These are phyloP conservation scores for Linum lewisii DNA, from an alignment of 345 rosid species.

Conservation along the genomic window DNA sequence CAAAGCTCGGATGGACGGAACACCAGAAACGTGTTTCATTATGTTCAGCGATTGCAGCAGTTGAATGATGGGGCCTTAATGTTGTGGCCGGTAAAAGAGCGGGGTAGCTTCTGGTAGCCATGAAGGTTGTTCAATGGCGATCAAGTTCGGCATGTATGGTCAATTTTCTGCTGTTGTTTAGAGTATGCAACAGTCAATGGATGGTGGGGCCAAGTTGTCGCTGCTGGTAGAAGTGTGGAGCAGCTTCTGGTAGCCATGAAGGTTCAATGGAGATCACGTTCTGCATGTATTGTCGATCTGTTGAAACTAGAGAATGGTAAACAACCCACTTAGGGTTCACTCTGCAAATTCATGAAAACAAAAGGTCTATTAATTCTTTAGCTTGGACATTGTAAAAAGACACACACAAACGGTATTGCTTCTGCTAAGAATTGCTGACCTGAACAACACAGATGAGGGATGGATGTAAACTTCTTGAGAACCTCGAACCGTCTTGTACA, in stretches of 20 bases:
- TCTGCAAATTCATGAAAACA: constrained; percentile 28
- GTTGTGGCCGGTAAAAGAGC: constrained; percentile 54
- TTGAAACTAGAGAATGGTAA: constrained; percentile 73
- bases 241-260: constrained; percentile 70
- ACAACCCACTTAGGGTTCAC: constrained; percentile 90
- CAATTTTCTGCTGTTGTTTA: constrained; percentile 26
- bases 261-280: constrained; percentile 70
- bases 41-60: neutral
- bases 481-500: constrained; percentile 80
- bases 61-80: constrained; percentile 6
- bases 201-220: constrained; percentile 16
- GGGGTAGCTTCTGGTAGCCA: constrained; percentile 83
- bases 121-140: constrained; percentile 63
- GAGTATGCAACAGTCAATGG: neutral
- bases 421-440: constrained; percentile 33
- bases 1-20: too few species aligned
- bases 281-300: constrained; percentile 84
- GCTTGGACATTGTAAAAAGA: neutral
- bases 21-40: too few species aligned
- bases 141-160: constrained; percentile 76
- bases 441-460: constrained; percentile 82
- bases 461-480: constrained; percentile 86
- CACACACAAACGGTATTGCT: neutral
- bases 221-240: constrained; percentile 70
- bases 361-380: too few species aligned